Base-by-base conservation (phyloP, 2,329 filamentous ascomycete genomes). In the Pseudonectria foliicola region DNA sequence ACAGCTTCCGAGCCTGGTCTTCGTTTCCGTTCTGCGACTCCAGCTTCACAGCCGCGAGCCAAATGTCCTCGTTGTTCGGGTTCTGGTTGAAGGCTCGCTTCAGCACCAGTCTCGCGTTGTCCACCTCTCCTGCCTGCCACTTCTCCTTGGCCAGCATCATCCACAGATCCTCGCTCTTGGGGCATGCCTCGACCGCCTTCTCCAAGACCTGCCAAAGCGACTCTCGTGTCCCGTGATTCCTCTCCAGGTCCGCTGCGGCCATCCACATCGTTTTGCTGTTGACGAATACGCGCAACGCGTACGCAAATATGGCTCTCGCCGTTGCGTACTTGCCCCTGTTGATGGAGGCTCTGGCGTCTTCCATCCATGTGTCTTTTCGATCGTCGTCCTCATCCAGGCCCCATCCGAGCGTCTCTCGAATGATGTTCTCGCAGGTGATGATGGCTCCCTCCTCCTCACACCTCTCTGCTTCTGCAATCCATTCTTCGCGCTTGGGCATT, bases 401-500 rank as follows among this genome's bases (percentile, higher is more conserved):
- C 80, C 87, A 98, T 12, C 89, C 90, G 1, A 98, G 74, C 0
- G 92, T 98, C 55, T 95, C 88, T 30, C 83, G 80, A 46, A 98
- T 82, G 46, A 98, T 96, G 31, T 85, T 82, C 43, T 81, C 81
- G 54, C 89, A 95, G 1, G 92, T 96, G 27, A 89, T 68, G 10
- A 85, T 70, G 12, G 89, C 88, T 6, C 87, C 89, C 57, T 96
- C 92, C 38, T 86, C 82, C 61, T 98, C 92, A 55, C 90, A 96
- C 44, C 85, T 85, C 59, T 98, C 92, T 0, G 92, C 93, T 60
- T 96, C 88, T 5, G 77, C 73, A 34, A 98, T 93, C 92, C 92
- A 98, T 49, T 95, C 89, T 57, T 98, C 92, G 27, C 93, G 82
- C 61, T 94, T 94, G 26, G 92, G 77, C 93, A 98, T 98, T 10